Evolutionary conservation across 23 red algal genomes (phyloP).

Genomic region (Gracilaria gracilis): DNA sequence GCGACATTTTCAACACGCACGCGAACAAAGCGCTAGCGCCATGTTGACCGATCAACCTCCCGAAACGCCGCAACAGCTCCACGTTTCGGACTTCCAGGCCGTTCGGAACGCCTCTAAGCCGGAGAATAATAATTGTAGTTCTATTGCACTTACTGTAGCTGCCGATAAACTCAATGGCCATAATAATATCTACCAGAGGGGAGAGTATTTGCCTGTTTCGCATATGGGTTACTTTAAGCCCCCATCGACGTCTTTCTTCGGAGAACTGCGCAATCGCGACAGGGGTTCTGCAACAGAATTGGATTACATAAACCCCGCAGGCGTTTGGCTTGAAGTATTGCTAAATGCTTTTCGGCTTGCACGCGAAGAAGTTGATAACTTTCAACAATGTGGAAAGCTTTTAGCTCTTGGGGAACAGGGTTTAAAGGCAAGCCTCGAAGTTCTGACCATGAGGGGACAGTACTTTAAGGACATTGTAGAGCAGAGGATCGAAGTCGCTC

Average conservation of each 20-base stretch:
- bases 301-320: slow-evolving; percentile 22
- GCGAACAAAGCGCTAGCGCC: too few species aligned
- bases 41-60: too few species aligned
- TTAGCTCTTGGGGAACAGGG: neutral
- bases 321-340: slow-evolving; percentile 3
- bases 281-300: slow-evolving; percentile 25
- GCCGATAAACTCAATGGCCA: too few species aligned
- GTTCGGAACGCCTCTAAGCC: too few species aligned
- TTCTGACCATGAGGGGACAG: neutral
- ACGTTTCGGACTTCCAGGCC: too few species aligned
- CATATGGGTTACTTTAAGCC: slow-evolving; percentile 42
- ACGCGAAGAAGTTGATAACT: too few species aligned
- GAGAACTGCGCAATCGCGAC: neutral
- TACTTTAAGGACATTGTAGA: slow-evolving; percentile 1
- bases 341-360: neutral
- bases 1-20: too few species aligned
- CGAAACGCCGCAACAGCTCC: too few species aligned
- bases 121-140: too few species aligned
- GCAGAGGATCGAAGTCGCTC: too few species aligned
- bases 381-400: neutral
- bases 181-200: neutral
- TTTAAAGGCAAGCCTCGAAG: neutral
- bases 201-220: slow-evolving; percentile 11
- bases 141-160: too few species aligned
- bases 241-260: neutral